Percentiles rank a stretch among this genome's conserved stretches.
These are phyloP conservation scores for Hebeloma cylindrosporum DNA, from an alignment of 768 basidiomycete genomes.

Conservation along the genomic window DNA sequence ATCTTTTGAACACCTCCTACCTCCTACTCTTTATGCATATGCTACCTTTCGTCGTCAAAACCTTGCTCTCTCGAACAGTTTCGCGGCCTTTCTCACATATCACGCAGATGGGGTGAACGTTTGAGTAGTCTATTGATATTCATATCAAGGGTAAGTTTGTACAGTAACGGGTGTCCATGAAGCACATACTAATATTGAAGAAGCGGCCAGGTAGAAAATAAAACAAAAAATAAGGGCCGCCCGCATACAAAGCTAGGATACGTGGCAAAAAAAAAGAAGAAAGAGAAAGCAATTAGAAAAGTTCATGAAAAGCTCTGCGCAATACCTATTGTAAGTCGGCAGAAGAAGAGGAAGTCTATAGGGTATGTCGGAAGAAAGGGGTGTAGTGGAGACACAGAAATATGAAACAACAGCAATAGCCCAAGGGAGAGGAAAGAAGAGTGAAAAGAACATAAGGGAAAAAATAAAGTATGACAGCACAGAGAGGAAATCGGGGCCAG, in stretches of 20 bases:
- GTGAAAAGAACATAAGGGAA: neutral
- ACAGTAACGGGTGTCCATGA: neutral
- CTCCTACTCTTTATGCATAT: no score
- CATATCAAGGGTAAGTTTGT: no score
- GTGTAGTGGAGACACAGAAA: neutral
- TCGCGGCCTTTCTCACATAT: neutral
- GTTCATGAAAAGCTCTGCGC: constrained; percentile 5
- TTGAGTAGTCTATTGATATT: no score
- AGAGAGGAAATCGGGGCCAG: neutral
- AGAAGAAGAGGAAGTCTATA: constrained; percentile 12
- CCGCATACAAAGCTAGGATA: constrained; percentile 8
- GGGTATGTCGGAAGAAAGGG: constrained; percentile 15
- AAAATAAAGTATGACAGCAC: neutral
- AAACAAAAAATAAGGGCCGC: neutral
- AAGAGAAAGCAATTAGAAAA: constrained; percentile 8
- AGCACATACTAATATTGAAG: neutral
- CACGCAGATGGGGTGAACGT: no score
- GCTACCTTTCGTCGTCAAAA: no score
- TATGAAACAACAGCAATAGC: neutral
- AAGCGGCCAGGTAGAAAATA: neutral
- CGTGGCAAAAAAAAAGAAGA: constrained; percentile 6
- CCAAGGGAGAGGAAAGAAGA: neutral
- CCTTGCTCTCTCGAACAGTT: no score
- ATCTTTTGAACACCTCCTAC: no score
- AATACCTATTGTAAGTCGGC: neutral